Evolutionary conservation across 805 yeast genomes (phyloP).

Genomic region (Wickerhamiella brachini): DNA sequence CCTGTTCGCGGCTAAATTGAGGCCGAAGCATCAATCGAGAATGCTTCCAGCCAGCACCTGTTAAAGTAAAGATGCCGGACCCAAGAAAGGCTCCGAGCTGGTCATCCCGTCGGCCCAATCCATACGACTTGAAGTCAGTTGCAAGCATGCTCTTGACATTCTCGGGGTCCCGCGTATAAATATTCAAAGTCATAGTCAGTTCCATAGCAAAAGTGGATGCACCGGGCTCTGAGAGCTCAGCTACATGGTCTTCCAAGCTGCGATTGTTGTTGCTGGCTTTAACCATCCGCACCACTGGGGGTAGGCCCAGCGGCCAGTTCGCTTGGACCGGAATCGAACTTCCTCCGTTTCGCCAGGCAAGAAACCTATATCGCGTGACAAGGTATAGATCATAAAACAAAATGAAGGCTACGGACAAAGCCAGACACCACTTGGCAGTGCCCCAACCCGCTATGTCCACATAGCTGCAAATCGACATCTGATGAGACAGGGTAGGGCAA

Average conservation of each 20-base stretch:
- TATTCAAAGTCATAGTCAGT: constrained; percentile 9
- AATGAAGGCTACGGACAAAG: constrained; percentile 8
- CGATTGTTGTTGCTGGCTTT: background rate
- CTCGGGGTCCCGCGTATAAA: constrained; percentile 19
- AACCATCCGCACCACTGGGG: background rate
- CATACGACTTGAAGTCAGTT: constrained; percentile 22
- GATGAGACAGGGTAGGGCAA: background rate
- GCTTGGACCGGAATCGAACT: background rate
- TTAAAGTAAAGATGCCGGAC: constrained; percentile 25
- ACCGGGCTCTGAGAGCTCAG: background rate
- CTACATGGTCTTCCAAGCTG: background rate
- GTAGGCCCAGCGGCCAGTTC: background rate
- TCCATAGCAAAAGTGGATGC: background rate
- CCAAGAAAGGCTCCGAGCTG: constrained; percentile 22
- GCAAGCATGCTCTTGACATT: constrained; percentile 21
- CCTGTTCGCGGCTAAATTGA: constrained; percentile 24
- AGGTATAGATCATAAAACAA: background rate
- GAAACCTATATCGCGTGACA: background rate
- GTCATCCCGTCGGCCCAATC: constrained; percentile 19
- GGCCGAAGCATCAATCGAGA: constrained; percentile 27
- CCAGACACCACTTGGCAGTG: background rate
- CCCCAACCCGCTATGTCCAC: background rate
- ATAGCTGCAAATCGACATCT: background rate
- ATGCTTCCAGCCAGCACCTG: constrained; percentile 26
- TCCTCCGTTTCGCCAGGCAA: background rate